phyloP scores from a whole-genome alignment of 2,329 filamentous ascomycete species.

The Amauroascus niger region DNA sequence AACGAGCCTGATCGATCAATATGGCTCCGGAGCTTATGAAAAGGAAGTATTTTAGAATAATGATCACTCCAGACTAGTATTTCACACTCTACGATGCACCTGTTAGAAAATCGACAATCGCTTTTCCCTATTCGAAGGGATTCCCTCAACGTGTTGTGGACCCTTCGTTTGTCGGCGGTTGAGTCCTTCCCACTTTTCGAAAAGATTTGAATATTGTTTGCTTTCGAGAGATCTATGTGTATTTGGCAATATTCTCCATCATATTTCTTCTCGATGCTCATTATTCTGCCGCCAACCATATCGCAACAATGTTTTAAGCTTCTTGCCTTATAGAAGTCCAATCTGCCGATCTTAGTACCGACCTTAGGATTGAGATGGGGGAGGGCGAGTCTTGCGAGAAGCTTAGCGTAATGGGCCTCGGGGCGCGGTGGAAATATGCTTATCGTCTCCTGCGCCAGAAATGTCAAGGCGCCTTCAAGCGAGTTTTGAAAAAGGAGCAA shows the following conservation, averaged over 20 bases:
- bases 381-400: slow-evolving; percentile 29
- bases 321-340: slow-evolving; percentile 55
- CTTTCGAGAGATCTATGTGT: slow-evolving; percentile 59
- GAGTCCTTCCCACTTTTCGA: slow-evolving; percentile 90
- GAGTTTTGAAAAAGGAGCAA: slow-evolving; percentile 61
- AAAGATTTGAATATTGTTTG: slow-evolving; percentile 63
- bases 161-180: slow-evolving; percentile 55
- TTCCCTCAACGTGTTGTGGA: slow-evolving; percentile 55
- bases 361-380: slow-evolving; percentile 44
- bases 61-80: slow-evolving; percentile 65
- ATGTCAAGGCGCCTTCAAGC: slow-evolving; percentile 50
- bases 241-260: slow-evolving; percentile 89
- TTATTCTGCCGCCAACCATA: slow-evolving; percentile 49
- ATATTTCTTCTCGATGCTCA: slow-evolving; percentile 73
- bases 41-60: slow-evolving; percentile 57
- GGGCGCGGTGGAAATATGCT: slow-evolving; percentile 31
- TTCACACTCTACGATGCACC: slow-evolving; percentile 76
- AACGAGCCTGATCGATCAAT: slow-evolving; percentile 62
- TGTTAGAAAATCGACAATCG: slow-evolving; percentile 50
- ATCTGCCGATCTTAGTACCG: slow-evolving; percentile 56
- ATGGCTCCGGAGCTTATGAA: slow-evolving; percentile 75
- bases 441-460: slow-evolving; percentile 39
- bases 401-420: slow-evolving; percentile 24
- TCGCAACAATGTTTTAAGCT: slow-evolving; percentile 66
- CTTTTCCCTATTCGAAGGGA: slow-evolving; percentile 53